phyloP scores from a whole-genome alignment of 805 yeast genomes.

The Candida morakotiae region DNA sequence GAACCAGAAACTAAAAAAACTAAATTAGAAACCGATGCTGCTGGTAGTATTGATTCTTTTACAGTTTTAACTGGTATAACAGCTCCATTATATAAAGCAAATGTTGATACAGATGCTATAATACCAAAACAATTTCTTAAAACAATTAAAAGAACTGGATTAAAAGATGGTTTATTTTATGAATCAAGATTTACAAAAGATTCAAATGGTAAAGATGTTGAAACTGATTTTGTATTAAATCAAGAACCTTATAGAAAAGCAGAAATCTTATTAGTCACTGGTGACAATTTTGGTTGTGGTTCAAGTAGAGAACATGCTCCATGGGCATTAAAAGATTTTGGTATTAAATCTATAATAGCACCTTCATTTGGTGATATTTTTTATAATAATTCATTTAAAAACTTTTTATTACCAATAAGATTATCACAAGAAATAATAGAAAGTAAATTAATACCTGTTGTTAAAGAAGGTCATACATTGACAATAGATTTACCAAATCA shows the following conservation, averaged over 20 bases:
- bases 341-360: conserved; percentile 92
- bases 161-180: conserved; percentile 82
- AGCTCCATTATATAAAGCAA: conserved; percentile 92
- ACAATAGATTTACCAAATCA: conserved; percentile 86
- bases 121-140: conserved; percentile 98
- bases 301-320: conserved; percentile 99
- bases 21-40: conserved; percentile 10
- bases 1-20: conserved; percentile 20
- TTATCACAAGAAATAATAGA: conserved; percentile 73
- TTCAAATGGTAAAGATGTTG: conserved; percentile 67
- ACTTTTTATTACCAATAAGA: conserved; percentile 91
- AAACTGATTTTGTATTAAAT: conserved; percentile 89
- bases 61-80: conserved; percentile 75
- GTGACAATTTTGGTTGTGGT: conserved; percentile 98
- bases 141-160: conserved; percentile 96
- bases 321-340: conserved; percentile 98
- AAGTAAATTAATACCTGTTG: conserved; percentile 74
- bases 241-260: conserved; percentile 78
- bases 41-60: conserved; percentile 69
- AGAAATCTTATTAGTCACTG: conserved; percentile 83
- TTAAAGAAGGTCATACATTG: conserved; percentile 64
- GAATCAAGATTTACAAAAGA: conserved; percentile 73
- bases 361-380: conserved; percentile 98
- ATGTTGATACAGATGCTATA: conserved; percentile 97
- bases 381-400: conserved; percentile 95